A percentile compares a stretch with the other conserved stretches of the same genome.
Conservation (phyloP, 2,329 filamentous ascomycete species). For the Alternaria brassicae region DNA sequence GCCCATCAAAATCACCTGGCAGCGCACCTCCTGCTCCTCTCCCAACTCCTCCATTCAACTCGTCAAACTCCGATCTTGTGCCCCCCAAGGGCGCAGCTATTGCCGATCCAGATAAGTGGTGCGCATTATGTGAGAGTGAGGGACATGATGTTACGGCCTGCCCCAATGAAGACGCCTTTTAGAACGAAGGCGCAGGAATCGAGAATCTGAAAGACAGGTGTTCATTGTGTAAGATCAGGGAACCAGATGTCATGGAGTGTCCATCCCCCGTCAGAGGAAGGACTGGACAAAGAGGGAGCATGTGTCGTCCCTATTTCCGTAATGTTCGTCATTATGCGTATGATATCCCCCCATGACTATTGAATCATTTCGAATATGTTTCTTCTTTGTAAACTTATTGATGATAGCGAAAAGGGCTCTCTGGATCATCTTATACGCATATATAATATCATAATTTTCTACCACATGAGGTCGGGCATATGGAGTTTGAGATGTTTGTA, state of each 20-base stretch:
- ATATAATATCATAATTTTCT: conserved; percentile 1
- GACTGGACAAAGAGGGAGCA: background rate
- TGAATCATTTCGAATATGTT: background rate
- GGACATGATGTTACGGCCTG: conserved; percentile 96
- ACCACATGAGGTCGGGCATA: background rate
- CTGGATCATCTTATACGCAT: background rate
- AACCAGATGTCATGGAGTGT: background rate
- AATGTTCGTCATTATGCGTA: conserved; percentile 6
- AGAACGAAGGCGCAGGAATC: background rate
- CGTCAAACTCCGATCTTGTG: conserved; percentile 40
- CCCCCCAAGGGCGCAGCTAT: conserved; percentile 44
- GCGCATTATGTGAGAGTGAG: conserved; percentile 92
- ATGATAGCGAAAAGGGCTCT: background rate
- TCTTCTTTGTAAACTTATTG: background rate
- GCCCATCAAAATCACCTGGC: conserved; percentile 44
- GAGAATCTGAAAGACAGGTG: background rate
- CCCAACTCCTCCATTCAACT: conserved; percentile 43
- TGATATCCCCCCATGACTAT: conserved; percentile 14
- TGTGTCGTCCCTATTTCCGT: background rate
- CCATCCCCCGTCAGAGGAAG: background rate
- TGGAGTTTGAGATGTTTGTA: background rate
- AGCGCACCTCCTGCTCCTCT: conserved; percentile 46
- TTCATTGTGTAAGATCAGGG: background rate
- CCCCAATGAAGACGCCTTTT: conserved; percentile 81
- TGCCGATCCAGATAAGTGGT: conserved; percentile 86